A percentile compares a stretch with the other conserved stretches of the same genome.
phyloP scores from a whole-genome alignment of 2,329 filamentous ascomycete genomes.

The Helminthosporium solani region DNA sequence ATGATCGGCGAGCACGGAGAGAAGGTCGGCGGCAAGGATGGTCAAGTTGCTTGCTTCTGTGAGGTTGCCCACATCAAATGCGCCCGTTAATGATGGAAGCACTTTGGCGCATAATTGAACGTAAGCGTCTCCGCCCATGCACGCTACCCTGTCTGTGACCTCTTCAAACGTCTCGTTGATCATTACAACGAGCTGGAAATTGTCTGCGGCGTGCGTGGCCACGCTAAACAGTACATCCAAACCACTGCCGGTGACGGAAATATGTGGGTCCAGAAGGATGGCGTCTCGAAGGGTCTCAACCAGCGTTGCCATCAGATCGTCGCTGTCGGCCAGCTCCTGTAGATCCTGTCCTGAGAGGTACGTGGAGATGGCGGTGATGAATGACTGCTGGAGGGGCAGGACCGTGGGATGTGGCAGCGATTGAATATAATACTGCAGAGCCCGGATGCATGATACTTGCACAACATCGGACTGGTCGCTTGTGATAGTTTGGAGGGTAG shows the following conservation, averaged over 20 bases:
- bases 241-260: constrained; percentile 74
- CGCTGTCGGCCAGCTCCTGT: constrained; percentile 79
- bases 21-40: constrained; percentile 82
- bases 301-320: constrained; percentile 87
- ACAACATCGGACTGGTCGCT: constrained; percentile 82
- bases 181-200: constrained; percentile 86
- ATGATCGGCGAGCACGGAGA: constrained; percentile 78
- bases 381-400: constrained; percentile 59
- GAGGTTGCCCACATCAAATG: constrained; percentile 83
- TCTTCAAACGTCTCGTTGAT: constrained; percentile 92
- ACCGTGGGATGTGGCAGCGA: constrained; percentile 53
- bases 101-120: constrained; percentile 80
- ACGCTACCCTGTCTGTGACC: constrained; percentile 69
- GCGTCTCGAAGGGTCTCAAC: constrained; percentile 82
- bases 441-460: constrained; percentile 86
- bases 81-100: constrained; percentile 80
- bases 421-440: constrained; percentile 69
- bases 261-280: constrained; percentile 74
- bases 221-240: constrained; percentile 84
- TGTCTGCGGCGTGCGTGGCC: constrained; percentile 82
- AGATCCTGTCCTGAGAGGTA: constrained; percentile 82
- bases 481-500: constrained; percentile 72
- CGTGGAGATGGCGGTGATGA: constrained; percentile 62
- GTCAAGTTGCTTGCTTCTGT: constrained; percentile 83
- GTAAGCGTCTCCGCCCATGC: constrained; percentile 67